Base-by-base conservation (phyloP, 441 rosid species). In the Aleurites moluccanus region DNA sequence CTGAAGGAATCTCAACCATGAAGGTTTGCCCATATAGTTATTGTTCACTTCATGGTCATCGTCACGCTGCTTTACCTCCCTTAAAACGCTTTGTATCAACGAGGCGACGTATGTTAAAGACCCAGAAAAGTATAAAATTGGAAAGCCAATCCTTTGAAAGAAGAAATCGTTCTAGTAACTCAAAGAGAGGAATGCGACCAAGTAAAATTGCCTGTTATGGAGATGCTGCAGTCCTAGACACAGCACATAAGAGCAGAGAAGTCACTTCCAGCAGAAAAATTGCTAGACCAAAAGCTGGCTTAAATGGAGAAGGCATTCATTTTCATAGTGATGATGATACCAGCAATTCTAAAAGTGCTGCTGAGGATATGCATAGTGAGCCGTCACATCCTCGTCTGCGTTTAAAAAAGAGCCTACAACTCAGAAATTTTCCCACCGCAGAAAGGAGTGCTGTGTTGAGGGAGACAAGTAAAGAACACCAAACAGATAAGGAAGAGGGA, bases 21-120 rank as follows among this genome's bases (percentile, higher is more conserved):
- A 85, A 83, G 77, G 85, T 85, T 35, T 96, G 99, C 74, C 80
- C 78, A 1, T 96, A 90, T 76, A 89, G 84, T 79, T 96, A 93
- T 67, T 96, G 99, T 73, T 96, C 99, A 71, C 86, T 96, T 40
- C 97, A 96, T 23, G 94, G 97, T 30, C 91, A 81, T 76, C 90
- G 30, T 60, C 85, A 82, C 73, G 84, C 82, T 21, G 67, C 20
- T 80, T 76, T 81, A 27, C 89, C 90, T 23, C 85, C 92, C 23
- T 28, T 91, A 78, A 90, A 86, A 84, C 87, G 85, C 73, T 84
- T 89, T 77, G 87, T 85, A 64, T 88, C 95, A 4, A 87, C 87
- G 83, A 85, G 95, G 80, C 83, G 92, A 77, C 87, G 80, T 38
- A 60, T 75, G 71, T 35, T 85, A 69, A 86, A 83, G 85, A 78